Evolutionary conservation across 257 asterid genomes (phyloP).

Genomic region (Solanum okadae): DNA sequence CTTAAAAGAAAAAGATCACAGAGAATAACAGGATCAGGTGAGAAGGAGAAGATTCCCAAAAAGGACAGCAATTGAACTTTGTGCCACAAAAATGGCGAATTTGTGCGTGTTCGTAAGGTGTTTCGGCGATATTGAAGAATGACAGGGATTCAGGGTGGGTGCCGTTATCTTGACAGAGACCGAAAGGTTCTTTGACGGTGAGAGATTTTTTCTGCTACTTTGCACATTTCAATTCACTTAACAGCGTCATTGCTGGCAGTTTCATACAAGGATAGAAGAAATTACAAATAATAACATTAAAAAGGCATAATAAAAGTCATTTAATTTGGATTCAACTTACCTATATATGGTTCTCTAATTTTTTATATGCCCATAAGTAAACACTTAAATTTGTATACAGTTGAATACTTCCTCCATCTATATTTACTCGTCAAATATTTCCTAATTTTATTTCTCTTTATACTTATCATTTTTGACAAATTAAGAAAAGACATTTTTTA

Average conservation of each 20-base stretch:
- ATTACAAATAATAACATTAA: neutral
- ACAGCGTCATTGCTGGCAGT: neutral
- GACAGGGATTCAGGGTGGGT: neutral
- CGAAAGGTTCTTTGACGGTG: neutral
- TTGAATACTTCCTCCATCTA: too few species aligned
- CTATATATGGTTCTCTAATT: too few species aligned
- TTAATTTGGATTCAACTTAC: neutral
- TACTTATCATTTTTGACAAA: too few species aligned
- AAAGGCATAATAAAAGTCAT: neutral
- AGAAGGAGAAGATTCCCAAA: neutral
- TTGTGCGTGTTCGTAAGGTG: neutral
- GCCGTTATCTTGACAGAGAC: neutral
- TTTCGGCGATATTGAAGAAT: neutral
- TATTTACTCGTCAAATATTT: too few species aligned
- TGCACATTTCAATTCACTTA: neutral
- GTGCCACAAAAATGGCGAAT: neutral
- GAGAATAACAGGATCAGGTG: neutral
- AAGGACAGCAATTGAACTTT: neutral
- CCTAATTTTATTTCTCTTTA: too few species aligned
- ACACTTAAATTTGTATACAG: too few species aligned
- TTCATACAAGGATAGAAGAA: neutral
- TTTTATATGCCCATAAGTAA: accelerated
- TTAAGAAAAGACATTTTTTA: too few species aligned
- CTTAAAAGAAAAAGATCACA: neutral
- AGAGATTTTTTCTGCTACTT: neutral